Percentiles rank a stretch among this genome's conserved stretches.
Conservation (phyloP, 768 basidiomycete genomes). For the Phlegmacium glaucopus region DNA sequence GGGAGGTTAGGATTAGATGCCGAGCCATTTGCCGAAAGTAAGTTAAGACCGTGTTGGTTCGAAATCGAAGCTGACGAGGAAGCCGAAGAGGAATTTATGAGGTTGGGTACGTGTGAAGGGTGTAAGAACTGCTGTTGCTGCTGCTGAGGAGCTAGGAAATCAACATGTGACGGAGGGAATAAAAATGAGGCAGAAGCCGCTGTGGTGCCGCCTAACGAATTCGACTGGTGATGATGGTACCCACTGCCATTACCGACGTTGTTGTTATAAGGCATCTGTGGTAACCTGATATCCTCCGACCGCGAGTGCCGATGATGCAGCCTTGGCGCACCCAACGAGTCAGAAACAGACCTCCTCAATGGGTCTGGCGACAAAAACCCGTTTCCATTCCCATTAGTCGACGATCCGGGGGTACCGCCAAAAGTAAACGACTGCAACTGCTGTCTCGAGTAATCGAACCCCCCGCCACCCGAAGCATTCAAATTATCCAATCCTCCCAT, state of each 20-base stretch:
- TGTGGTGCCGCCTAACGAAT: constrained; percentile 7
- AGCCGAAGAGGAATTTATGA: constrained; percentile 2
- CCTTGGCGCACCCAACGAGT: constrained; percentile 31
- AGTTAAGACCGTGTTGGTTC: not conserved
- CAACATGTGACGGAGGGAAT: constrained; percentile 10
- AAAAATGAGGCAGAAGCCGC: constrained; percentile 8
- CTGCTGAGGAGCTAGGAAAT: constrained; percentile 15
- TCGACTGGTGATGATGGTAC: constrained; percentile 8
- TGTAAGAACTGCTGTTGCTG: constrained; percentile 9
- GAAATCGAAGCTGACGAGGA: not conserved
- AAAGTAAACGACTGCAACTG: constrained; percentile 28
- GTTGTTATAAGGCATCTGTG: constrained; percentile 7
- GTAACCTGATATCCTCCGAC: constrained; percentile 53
- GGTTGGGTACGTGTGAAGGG: constrained; percentile 5
- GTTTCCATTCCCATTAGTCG: constrained; percentile 1
- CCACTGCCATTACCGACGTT: constrained; percentile 1
- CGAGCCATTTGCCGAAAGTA: not conserved
- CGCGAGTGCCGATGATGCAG: constrained; percentile 50
- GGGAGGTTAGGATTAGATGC: too few relatives aligned
- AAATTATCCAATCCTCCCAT: too few relatives aligned
- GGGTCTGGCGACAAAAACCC: constrained; percentile 30
- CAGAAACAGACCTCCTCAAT: constrained; percentile 53
- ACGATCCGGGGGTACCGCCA: constrained; percentile 15
- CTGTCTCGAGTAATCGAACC: constrained; percentile 3
- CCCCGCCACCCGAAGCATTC: too few relatives aligned